Conservation (phyloP, 352 stramenopile species). For the Thalassiosira hispida region DNA sequence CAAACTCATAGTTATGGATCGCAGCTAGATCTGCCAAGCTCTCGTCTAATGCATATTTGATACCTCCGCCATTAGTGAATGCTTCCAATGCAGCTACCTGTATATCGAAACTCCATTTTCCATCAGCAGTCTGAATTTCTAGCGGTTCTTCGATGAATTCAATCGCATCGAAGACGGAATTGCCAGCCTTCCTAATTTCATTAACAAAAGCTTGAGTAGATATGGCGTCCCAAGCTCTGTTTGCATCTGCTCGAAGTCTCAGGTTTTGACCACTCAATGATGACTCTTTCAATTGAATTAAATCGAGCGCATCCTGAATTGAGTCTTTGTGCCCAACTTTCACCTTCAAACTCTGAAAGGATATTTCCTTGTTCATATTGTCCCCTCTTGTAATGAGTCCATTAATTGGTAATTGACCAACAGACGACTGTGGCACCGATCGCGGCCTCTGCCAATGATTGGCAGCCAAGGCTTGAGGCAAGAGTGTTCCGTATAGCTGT, state of each 20-base stretch:
- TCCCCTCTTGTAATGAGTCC: slow-evolving; percentile 68
- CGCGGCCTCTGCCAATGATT: slow-evolving; percentile 28
- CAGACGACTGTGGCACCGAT: slow-evolving; percentile 7
- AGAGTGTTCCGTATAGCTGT: slow-evolving; percentile 53
- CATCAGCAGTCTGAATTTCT: slow-evolving; percentile 37
- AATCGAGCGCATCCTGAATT: slow-evolving; percentile 30
- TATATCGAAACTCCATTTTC: slow-evolving; percentile 51
- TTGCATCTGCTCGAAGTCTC: slow-evolving; percentile 75
- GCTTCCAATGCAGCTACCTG: slow-evolving; percentile 72
- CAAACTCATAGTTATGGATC: slow-evolving; percentile 59
- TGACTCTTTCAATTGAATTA: slow-evolving; percentile 46
- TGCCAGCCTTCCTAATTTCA: slow-evolving; percentile 50
- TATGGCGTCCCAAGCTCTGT: slow-evolving; percentile 68
- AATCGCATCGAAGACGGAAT: slow-evolving; percentile 30
- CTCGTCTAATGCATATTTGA: slow-evolving; percentile 82
- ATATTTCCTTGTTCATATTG: slow-evolving; percentile 16
- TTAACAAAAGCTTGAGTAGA: slow-evolving; percentile 59
- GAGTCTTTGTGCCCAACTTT: slow-evolving; percentile 74
- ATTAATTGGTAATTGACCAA: slow-evolving; percentile 62
- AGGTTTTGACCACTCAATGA: slow-evolving; percentile 14
- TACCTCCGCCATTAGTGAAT: slow-evolving; percentile 49
- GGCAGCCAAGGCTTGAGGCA: slow-evolving; percentile 64
- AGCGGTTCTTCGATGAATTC: slow-evolving; percentile 85
- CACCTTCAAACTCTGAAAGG: slow-evolving; percentile 73
- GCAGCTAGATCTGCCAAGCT: slow-evolving; percentile 73